phyloP scores from a whole-genome alignment of 345 rosid genomes.

The Linum trigynum region DNA sequence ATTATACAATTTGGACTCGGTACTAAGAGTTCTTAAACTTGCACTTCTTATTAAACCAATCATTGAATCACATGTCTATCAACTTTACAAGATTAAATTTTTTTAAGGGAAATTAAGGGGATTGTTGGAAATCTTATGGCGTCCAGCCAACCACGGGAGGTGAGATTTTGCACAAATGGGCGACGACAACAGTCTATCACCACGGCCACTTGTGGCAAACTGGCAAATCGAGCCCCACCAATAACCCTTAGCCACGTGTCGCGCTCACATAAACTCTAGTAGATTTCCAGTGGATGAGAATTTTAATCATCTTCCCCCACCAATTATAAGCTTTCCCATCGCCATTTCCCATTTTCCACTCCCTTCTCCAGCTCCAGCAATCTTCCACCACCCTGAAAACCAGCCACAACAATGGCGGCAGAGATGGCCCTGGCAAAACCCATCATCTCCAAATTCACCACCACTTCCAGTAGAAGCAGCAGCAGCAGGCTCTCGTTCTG shows the following conservation, averaged over 20 bases:
- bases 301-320: background rate
- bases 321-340: constrained; percentile 19
- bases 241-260: constrained; percentile 31
- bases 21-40: too few species aligned
- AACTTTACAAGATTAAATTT: too few species aligned
- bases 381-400: too few species aligned
- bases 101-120: too few species aligned
- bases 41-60: too few species aligned
- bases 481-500: constrained; percentile 21
- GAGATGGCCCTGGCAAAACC: constrained; percentile 78
- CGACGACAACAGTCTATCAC: constrained; percentile 5
- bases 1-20: too few species aligned
- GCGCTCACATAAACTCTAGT: background rate
- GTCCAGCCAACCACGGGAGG: too few species aligned
- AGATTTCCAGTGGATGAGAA: constrained; percentile 37
- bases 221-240: constrained; percentile 21
- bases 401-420: constrained; percentile 33
- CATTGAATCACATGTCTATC: too few species aligned
- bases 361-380: background rate
- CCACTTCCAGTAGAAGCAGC: constrained; percentile 14
- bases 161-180: background rate
- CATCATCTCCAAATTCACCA: constrained; percentile 26
- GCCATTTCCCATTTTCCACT: background rate
- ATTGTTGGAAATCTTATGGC: too few species aligned
- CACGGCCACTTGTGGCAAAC: background rate